Base-by-base conservation (phyloP, 768 basidiomycete genomes). In the Trametes coccinea region DNA sequence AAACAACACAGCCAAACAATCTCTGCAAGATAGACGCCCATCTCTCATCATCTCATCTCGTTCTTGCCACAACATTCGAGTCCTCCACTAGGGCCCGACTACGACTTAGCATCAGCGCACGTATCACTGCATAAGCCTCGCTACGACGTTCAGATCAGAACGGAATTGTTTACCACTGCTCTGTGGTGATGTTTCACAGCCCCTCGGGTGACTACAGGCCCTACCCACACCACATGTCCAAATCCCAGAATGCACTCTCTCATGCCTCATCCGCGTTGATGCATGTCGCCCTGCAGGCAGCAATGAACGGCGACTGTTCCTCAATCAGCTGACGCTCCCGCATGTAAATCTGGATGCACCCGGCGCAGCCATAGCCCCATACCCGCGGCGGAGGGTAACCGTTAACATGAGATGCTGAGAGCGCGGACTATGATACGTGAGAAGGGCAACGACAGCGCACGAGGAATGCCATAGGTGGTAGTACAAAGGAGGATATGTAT, bases 1-100 rank as follows among this genome's bases (percentile, higher is more conserved):
- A 40, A 55, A 58, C 65, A 72, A 72, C 65, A 71, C 47, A 53
- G 43, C 52, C 71, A 72, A 72, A 72, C 61, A 72, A 56, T 22
- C 22, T 1, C 65, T 37, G n/a, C 33, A 29, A 39, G 49, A 37
- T 57, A 65, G 54, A 27, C 60, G 64, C 64, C 51, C 59, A 44
- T 54, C 11, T 34, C 7, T 39, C 30, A 16, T n/a, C 11, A 27
- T 37, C 11, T 5, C 34, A 11, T 37, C 34, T 37, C 34, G 11
- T 37, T 5, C 11, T 37, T 37, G 11, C 34, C 5, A 37, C 34
- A 37, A 5, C 34, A 5, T 37, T 37, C 34, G 34, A 37, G 14
- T 43, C 22, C 29, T 40, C 39, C 22, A 22, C 22, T 22, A 22
- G 22, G 22, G 22, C 22, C 1, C 22, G 22, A 22, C 39, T 39